A percentile compares a stretch with the other conserved stretches of the same genome.
phyloP scores from a whole-genome alignment of 2,329 filamentous ascomycete species.

The Tympanopsis confertula region DNA sequence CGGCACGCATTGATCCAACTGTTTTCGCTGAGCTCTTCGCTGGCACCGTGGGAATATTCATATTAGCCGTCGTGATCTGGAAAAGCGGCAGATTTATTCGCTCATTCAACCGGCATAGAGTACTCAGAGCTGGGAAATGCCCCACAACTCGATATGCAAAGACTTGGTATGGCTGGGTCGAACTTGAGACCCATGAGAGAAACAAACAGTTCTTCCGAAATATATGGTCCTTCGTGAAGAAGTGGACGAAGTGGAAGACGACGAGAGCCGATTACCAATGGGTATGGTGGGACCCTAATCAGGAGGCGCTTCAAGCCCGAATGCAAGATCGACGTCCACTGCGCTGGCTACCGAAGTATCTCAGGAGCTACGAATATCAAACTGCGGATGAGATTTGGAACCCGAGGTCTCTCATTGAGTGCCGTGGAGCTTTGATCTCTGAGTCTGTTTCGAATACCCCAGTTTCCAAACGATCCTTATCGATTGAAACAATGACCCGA shows the following conservation, averaged over 20 bases:
- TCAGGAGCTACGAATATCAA: slow-evolving; percentile 12
- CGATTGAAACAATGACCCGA: no score
- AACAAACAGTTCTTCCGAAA: slow-evolving; percentile 12
- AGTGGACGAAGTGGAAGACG: slow-evolving; percentile 19
- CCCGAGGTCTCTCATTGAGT: slow-evolving; percentile 5
- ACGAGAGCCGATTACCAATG: slow-evolving; percentile 20
- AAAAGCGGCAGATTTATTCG: slow-evolving; percentile 21
- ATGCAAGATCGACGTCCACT: slow-evolving; percentile 6
- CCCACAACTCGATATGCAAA: slow-evolving; percentile 19
- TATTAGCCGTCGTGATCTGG: slow-evolving; percentile 22
- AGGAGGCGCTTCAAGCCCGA: slow-evolving; percentile 11
- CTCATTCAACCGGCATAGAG: slow-evolving; percentile 17
- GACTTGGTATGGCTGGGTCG: slow-evolving; percentile 28
- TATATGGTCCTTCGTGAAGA: slow-evolving; percentile 8
- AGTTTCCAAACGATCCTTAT: no score
- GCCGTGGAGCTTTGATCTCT: slow-evolving; percentile 3
- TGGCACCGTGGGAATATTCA: slow-evolving; percentile 21
- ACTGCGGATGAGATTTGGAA: slow-evolving; percentile 15
- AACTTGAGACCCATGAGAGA: slow-evolving; percentile 14
- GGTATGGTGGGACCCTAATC: slow-evolving; percentile 25
- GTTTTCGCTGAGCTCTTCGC: slow-evolving; percentile 19
- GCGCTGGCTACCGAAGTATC: slow-evolving; percentile 12
- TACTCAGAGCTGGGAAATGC: slow-evolving; percentile 16
- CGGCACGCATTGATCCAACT: no score
- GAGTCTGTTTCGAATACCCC: no score